Percentiles rank a stretch among this genome's conserved stretches.
Conservation (phyloP, 176 grass and related monocot species). For the Bolboschoenus planiculmis region DNA sequence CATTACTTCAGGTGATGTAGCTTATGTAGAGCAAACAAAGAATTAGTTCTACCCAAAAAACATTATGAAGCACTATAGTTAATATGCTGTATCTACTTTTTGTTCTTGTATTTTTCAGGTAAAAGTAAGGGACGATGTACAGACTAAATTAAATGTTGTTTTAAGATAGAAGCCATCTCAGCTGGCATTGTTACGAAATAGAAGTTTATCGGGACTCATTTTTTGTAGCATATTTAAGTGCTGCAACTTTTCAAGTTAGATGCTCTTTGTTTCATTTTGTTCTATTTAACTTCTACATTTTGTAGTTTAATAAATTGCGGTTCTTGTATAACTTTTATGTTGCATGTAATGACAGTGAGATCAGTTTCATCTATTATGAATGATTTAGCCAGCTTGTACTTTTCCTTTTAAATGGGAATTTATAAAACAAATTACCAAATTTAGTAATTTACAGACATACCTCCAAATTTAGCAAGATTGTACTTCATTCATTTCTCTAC, state of each 20-base stretch:
- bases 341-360: background rate
- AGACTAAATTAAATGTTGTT: constrained; percentile 73
- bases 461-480: background rate
- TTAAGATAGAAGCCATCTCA: constrained; percentile 46
- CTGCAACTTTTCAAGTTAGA: background rate
- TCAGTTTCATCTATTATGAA: background rate
- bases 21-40: background rate
- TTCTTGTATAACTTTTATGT: background rate
- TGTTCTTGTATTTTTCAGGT: constrained; percentile 36
- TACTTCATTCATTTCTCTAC: background rate
- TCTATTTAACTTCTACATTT: background rate
- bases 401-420: background rate
- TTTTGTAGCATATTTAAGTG: background rate
- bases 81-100: background rate
- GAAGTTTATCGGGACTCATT: background rate
- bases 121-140: constrained; percentile 75
- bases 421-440: background rate
- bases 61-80: background rate
- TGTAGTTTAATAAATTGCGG: background rate
- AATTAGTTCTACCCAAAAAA: background rate
- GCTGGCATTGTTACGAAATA: background rate
- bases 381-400: background rate
- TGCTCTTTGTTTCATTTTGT: constrained; percentile 7
- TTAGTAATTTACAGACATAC: background rate
- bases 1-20: background rate